Base-by-base conservation (phyloP, 164 flowering plant genomes). In the Vitis rotundifolia region DNA sequence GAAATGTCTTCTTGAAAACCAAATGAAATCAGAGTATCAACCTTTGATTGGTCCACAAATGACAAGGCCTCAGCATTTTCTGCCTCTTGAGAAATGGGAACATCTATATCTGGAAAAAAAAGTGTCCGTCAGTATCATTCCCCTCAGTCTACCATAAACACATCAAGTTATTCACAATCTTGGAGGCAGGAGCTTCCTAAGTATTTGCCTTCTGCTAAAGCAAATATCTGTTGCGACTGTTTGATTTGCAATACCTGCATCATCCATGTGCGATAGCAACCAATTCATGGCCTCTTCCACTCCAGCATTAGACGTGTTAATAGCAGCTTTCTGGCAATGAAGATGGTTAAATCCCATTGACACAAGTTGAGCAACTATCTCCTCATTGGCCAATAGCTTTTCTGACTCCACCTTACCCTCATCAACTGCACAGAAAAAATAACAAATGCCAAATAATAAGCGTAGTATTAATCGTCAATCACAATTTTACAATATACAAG, bases 251-350 rank as follows among this genome's bases (percentile, higher is more conserved):
- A 37, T 73, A 95, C 99, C 99, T 77, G 97, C 87, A 87, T 96
- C 99, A 69, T 91, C 91, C 97, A 91, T 89, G 86, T 96, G 99
- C 73, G 91, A 81, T 62, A 96, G 94, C 70, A 96, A 79, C 99
- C 99, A 96, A 75, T 87, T 91, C 99, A 93, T 96, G 53, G 99
- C 99, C 83, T 87, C 99, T 77, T 93, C 97, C 26, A 93, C 89
- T 63, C 99, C 99, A 64, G 75, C 73, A 84, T 93, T 93, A 64
- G 83, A 83, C 59, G 97, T 92, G 76, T 81, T 89, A 64, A 93
- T 87, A 5, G 97, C 98, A 75, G 98, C 99, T 76, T 96, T 96
- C 81, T 89, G 81, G 73, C 99, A 93, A 57, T 85, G 97, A 66
- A 88, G 86, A 73, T 82, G 76, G 71, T 76, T 81, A 78, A 96